phyloP scores from a whole-genome alignment of 1,284 basidiomycete genomes.

The Rhodofomes roseus region DNA sequence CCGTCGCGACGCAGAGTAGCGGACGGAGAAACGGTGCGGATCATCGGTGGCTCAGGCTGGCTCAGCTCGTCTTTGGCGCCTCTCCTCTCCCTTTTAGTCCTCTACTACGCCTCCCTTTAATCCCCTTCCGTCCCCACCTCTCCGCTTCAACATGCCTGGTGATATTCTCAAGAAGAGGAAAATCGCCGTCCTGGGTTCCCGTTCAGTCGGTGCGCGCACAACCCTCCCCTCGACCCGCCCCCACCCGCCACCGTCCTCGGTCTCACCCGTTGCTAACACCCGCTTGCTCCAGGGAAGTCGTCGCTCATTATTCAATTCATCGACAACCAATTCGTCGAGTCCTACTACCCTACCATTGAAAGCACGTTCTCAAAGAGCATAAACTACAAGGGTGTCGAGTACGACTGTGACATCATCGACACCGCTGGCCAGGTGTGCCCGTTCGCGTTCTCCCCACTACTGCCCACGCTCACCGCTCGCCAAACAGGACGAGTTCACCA shows the following conservation, averaged over 20 bases:
- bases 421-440: slow-evolving; percentile 85
- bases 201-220: slow-evolving; percentile 66
- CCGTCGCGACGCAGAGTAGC: neutral
- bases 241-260: slow-evolving; percentile 1
- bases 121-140: slow-evolving; percentile 13
- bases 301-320: slow-evolving; percentile 75
- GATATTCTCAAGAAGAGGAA: slow-evolving; percentile 80
- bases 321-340: slow-evolving; percentile 68
- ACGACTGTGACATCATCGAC: slow-evolving; percentile 97
- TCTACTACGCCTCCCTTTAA: slow-evolving; percentile 12
- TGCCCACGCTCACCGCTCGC: neutral
- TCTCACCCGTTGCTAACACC: slow-evolving; percentile 7
- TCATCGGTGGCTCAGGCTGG: slow-evolving; percentile 6
- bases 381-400: slow-evolving; percentile 81
- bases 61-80: neutral
- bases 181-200: slow-evolving; percentile 78
- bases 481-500: slow-evolving; percentile 79
- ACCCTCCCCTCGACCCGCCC: slow-evolving; percentile 15
- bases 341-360: slow-evolving; percentile 96
- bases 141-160: slow-evolving; percentile 36
- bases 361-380: slow-evolving; percentile 84
- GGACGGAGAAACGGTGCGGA: slow-evolving; percentile 14
- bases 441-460: slow-evolving; percentile 8
- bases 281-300: slow-evolving; percentile 64
- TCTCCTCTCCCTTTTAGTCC: neutral